Conservation (phyloP, 2,329 filamentous ascomycete genomes). For the Trichoderma polysporum region DNA sequence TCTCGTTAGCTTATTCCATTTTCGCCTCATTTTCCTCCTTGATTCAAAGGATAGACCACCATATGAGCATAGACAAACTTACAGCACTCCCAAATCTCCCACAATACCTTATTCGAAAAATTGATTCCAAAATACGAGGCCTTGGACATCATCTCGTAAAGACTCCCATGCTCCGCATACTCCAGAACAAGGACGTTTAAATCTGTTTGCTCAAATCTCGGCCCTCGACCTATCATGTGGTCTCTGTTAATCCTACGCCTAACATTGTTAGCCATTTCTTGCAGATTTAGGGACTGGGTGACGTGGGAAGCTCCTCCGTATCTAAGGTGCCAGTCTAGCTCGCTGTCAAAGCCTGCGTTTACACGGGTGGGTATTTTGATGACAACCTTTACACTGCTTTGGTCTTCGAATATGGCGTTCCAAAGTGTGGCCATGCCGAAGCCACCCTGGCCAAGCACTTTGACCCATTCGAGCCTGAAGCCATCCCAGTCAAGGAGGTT, state of each 20-base stretch:
- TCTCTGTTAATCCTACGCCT: constrained; percentile 13
- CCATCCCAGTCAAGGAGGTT: constrained; percentile 20
- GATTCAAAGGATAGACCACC: not conserved
- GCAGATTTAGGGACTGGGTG: constrained; percentile 30
- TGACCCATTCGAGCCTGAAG: constrained; percentile 22
- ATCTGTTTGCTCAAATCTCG: not conserved
- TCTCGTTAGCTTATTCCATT: constrained; percentile 11
- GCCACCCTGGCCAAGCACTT: constrained; percentile 21
- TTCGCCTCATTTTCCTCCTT: not conserved
- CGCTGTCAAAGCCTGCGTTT: constrained; percentile 19
- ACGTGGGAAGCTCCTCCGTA: constrained; percentile 31
- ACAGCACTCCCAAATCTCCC: constrained; percentile 35
- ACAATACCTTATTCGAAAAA: constrained; percentile 28
- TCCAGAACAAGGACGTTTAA: constrained; percentile 30
- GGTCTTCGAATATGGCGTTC: constrained; percentile 21
- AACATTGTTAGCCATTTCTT: constrained; percentile 18
- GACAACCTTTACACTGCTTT: constrained; percentile 25
- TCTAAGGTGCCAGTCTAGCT: constrained; percentile 29
- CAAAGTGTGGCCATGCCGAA: constrained; percentile 23
- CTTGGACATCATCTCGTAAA: constrained; percentile 25
- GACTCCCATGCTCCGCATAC: constrained; percentile 28
- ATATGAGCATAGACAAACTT: constrained; percentile 13
- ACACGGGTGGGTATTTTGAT: constrained; percentile 27
- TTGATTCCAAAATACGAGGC: constrained; percentile 1
- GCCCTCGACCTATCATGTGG: not conserved